phyloP scores from a whole-genome alignment of 2,329 filamentous ascomycete genomes.

The Colletotrichum ledebouriae region DNA sequence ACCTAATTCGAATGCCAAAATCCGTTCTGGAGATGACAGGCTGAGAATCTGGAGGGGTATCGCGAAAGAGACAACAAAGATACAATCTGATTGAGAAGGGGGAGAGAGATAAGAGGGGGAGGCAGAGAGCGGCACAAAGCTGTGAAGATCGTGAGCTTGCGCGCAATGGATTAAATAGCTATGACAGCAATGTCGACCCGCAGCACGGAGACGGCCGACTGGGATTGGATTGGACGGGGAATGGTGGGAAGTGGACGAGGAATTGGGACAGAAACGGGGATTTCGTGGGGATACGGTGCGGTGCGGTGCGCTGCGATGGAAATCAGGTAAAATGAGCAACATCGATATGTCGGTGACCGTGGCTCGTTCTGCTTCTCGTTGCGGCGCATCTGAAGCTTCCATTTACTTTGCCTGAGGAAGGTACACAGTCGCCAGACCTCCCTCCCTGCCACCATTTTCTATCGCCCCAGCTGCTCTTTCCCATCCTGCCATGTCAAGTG shows the following conservation, averaged over 20 bases:
- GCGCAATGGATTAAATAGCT: conserved; percentile 36
- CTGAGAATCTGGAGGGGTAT: conserved; percentile 12
- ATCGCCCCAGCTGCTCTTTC: neutral
- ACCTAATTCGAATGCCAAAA: neutral
- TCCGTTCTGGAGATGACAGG: conserved; percentile 5
- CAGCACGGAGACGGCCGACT: conserved; percentile 9
- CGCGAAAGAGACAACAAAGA: conserved; percentile 4
- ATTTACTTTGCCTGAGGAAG: neutral
- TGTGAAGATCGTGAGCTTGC: conserved; percentile 17
- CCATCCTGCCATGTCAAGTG: conserved; percentile 10
- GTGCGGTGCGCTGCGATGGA: neutral
- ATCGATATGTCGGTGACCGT: neutral
- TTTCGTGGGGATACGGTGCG: neutral
- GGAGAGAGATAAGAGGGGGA: neutral
- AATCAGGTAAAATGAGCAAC: neutral
- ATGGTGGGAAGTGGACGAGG: conserved; percentile 14
- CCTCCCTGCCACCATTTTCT: conserved; percentile 4
- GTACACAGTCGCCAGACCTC: neutral
- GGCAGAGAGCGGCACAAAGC: neutral
- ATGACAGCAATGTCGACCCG: conserved; percentile 22
- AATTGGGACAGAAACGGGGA: conserved; percentile 21
- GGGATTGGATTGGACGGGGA: conserved; percentile 33
- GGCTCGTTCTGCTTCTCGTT: conserved; percentile 25
- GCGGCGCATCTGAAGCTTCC: conserved; percentile 23
- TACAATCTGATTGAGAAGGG: neutral